A percentile compares a stretch with the other conserved stretches of the same genome.
Conservation (phyloP, 371 early-diverging fungal genomes). For the Mortierella sp. region DNA sequence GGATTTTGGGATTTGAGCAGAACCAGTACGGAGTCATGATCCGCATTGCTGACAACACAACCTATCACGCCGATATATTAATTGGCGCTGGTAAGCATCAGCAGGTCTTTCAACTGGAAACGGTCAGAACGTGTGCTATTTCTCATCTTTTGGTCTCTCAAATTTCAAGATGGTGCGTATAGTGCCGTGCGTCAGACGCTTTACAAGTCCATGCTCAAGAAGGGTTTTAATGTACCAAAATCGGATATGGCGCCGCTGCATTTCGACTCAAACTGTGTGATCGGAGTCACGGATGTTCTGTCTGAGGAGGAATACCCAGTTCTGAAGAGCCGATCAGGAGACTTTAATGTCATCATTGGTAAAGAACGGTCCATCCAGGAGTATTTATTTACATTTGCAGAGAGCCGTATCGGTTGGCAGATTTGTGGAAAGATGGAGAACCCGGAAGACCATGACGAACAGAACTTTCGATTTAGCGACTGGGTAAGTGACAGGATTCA, state of each 20-base stretch:
- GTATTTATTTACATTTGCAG: slow-evolving; percentile 29
- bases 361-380: slow-evolving; percentile 29
- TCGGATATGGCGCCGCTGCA: slow-evolving; percentile 18
- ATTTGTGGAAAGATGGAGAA: slow-evolving; percentile 29
- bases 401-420: slow-evolving; percentile 25
- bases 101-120: too few relatives aligned
- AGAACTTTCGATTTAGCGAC: slow-evolving; percentile 28
- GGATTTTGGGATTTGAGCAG: slow-evolving; percentile 18
- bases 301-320: slow-evolving; percentile 16
- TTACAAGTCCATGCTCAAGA: slow-evolving; percentile 17
- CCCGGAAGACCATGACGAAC: slow-evolving; percentile 21
- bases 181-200: slow-evolving; percentile 19
- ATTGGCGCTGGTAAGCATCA: background rate
- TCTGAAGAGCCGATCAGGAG: slow-evolving; percentile 6
- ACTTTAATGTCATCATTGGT: slow-evolving; percentile 33
- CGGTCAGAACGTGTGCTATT: too few relatives aligned
- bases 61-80: background rate
- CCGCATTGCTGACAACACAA: slow-evolving; percentile 10
- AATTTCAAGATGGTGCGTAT: slow-evolving; percentile 23
- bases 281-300: slow-evolving; percentile 24
- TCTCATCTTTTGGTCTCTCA: too few relatives aligned
- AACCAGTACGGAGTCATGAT: slow-evolving; percentile 26
- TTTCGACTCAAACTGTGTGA: slow-evolving; percentile 30
- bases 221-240: slow-evolving; percentile 13
- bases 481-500: slow-evolving; percentile 23